These are phyloP conservation scores for Hypoxylon sp. DNA, from an alignment of 2,329 filamentous ascomycete genomes.

Conservation along the genomic window DNA sequence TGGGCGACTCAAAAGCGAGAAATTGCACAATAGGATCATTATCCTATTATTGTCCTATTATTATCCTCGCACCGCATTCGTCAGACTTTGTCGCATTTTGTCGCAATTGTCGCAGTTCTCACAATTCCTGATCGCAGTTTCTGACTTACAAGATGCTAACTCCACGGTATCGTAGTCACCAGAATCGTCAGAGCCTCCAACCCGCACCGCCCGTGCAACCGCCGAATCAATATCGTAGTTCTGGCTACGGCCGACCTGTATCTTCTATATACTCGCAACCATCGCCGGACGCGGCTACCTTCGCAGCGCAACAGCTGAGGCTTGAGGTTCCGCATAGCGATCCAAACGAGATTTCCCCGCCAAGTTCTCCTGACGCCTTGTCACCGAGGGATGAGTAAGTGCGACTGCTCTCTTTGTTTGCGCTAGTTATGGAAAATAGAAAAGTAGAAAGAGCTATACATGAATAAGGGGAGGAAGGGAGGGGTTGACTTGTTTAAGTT, in stretches of 20 bases:
- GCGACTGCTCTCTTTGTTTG: slow-evolving; percentile 35
- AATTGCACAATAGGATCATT: slow-evolving; percentile 31
- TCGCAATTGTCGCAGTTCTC: slow-evolving; percentile 9
- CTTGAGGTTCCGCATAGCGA: slow-evolving; percentile 44
- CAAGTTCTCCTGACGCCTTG: slow-evolving; percentile 68
- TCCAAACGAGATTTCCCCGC: slow-evolving; percentile 66
- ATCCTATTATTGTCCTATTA: slow-evolving; percentile 21
- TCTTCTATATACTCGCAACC: slow-evolving; percentile 76
- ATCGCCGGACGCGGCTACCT: slow-evolving; percentile 59
- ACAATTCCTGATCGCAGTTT: slow-evolving; percentile 1
- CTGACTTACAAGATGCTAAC: slow-evolving; percentile 48
- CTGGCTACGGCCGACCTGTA: slow-evolving; percentile 61
- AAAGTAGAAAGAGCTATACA: slow-evolving; percentile 26
- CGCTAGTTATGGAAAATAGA: slow-evolving; percentile 14
- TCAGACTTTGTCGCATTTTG: slow-evolving; percentile 33
- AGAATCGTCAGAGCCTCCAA: slow-evolving; percentile 44
- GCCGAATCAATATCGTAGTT: slow-evolving; percentile 53
- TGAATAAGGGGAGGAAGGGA: slow-evolving; percentile 11
- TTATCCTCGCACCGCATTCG: slow-evolving; percentile 36
- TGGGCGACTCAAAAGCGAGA: slow-evolving; percentile 20
- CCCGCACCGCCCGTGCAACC: slow-evolving; percentile 53
- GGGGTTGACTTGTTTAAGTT: slow-evolving; percentile 1
- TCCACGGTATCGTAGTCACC: slow-evolving; percentile 50
- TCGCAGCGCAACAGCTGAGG: slow-evolving; percentile 53
- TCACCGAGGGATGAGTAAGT: slow-evolving; percentile 61